Conservation (phyloP, 2,329 filamentous ascomycete species). For the Alternaria metachromatica region DNA sequence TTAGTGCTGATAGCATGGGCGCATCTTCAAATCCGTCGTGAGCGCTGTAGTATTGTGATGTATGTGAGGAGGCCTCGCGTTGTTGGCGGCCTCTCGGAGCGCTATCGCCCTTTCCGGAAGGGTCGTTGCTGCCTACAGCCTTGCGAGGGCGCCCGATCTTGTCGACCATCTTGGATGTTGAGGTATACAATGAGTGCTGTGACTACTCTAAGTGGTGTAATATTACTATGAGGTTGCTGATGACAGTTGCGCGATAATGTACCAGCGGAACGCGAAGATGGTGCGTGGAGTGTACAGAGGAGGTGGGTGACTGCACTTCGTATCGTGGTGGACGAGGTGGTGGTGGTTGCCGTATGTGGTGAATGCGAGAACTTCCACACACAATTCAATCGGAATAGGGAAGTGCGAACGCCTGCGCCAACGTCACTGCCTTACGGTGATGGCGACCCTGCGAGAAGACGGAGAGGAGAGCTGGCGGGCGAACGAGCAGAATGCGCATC, state of each 20-base stretch:
- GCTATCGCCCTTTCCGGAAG: neutral
- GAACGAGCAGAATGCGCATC: neutral
- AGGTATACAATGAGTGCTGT: neutral
- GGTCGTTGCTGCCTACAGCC: constrained; percentile 14
- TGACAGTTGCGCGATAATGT: neutral
- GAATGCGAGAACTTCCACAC: neutral
- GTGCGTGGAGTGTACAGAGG: too few relatives aligned
- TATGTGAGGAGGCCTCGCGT: neutral
- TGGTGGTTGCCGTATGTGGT: neutral
- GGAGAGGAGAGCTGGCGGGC: neutral
- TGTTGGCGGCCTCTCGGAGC: neutral
- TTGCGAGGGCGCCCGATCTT: neutral
- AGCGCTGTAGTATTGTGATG: neutral
- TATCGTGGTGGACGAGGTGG: neutral
- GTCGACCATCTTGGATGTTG: neutral
- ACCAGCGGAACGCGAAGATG: too few relatives aligned
- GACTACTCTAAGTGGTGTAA: neutral
- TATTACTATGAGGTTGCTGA: neutral
- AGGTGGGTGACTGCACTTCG: neutral
- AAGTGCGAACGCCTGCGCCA: neutral
- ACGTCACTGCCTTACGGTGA: neutral
- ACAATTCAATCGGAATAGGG: neutral
- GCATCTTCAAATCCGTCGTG: neutral
- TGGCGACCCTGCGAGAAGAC: neutral
- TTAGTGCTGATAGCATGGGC: neutral